Evolutionary conservation across 2,329 filamentous ascomycete species (phyloP).

Genomic region (Trichophyton simii): DNA sequence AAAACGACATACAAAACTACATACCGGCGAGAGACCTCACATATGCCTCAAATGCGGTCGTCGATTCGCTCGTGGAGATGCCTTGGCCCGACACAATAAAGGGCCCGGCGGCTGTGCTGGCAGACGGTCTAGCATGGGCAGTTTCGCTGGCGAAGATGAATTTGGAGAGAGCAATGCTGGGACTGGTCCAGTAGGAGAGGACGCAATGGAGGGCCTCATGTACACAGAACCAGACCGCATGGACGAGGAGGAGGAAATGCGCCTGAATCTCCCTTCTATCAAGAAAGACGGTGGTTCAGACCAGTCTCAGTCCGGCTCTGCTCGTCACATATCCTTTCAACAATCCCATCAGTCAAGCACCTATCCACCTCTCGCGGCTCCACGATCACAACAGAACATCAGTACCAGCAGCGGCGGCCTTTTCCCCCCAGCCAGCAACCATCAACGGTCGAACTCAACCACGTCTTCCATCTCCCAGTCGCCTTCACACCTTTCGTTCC

Average conservation of each 20-base stretch:
- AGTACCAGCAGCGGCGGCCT: constrained; percentile 33
- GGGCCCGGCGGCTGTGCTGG: constrained; percentile 92
- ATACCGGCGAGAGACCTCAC: constrained; percentile 91
- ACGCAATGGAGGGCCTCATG: constrained; percentile 51
- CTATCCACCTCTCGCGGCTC: constrained; percentile 58
- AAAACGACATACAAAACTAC: constrained; percentile 90
- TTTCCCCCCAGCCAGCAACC: constrained; percentile 50
- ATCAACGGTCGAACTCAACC: constrained; percentile 43
- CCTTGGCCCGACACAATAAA: constrained; percentile 86
- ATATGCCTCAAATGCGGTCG: constrained; percentile 89
- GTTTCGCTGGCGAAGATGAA: constrained; percentile 69
- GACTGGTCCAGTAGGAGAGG: constrained; percentile 28
- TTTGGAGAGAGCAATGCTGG: constrained; percentile 37
- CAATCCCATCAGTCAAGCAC: constrained; percentile 53
- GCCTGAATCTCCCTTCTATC: constrained; percentile 52
- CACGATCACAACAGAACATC: constrained; percentile 32
- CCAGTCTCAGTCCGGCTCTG: constrained; percentile 10
- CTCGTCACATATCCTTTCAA: constrained; percentile 39
- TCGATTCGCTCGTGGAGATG: constrained; percentile 90
- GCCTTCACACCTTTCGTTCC: constrained; percentile 26
- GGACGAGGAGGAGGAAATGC: constrained; percentile 38
- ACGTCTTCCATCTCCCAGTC: constrained; percentile 41
- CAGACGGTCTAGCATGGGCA: constrained; percentile 70
- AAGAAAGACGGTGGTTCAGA: constrained; percentile 51
- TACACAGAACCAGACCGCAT: constrained; percentile 42